Evolutionary conservation across 202 grass and related monocot genomes (phyloP), one percentile per base, ranked within the genome.

Genomic region (Schoenoplectus tabernaemontani): DNA sequence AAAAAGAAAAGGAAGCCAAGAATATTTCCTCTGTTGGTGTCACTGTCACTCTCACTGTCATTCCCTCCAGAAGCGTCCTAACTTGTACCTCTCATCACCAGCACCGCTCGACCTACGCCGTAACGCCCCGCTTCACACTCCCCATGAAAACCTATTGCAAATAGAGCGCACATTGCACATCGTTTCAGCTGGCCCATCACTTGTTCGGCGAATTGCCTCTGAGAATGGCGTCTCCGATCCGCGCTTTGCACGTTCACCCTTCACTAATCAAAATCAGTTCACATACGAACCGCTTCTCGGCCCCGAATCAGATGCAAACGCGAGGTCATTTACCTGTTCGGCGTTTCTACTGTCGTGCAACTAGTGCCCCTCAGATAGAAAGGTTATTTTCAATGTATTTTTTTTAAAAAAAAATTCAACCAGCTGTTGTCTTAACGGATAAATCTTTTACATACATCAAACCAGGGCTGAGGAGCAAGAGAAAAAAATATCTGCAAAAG

Each of bases 401-500:
- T n/a, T n/a, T n/a, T n/a, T n/a, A n/a, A n/a, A n/a, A n/a, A n/a
- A n/a, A 50, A 61, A 56, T 84, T 53, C 48, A 64, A 57, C 71
- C 59, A 81, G 63, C 19, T 75, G 24, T 41, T 48, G 36, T 58
- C 39, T 1, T 58, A 39, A 9, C 20, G 41, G 58, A 36, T 15
- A 46, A 41, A 62, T 77, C 15, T 67, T 37, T 19, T 33, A 34
- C 24, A 47, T 34, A 58, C 16, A 54, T 48, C 78, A 64, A 2
- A 30, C 10, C 82, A 97, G 94, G 80, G 80, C 70, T 54, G 87
- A 91, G 85, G 87, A 86, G 59, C 84, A 73, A 80, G 85, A 33
- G n/a, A 36, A 43, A 7, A 19, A 37, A 43, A 11, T 50, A 67
- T 74, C 76, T 56, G 59, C 1, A 54, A 89, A 84, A 16, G 19